Percentiles rank a stretch among this genome's conserved stretches.
phyloP scores from a whole-genome alignment of 2,329 filamentous ascomycete species.

The Fusarium euwallaceae region DNA sequence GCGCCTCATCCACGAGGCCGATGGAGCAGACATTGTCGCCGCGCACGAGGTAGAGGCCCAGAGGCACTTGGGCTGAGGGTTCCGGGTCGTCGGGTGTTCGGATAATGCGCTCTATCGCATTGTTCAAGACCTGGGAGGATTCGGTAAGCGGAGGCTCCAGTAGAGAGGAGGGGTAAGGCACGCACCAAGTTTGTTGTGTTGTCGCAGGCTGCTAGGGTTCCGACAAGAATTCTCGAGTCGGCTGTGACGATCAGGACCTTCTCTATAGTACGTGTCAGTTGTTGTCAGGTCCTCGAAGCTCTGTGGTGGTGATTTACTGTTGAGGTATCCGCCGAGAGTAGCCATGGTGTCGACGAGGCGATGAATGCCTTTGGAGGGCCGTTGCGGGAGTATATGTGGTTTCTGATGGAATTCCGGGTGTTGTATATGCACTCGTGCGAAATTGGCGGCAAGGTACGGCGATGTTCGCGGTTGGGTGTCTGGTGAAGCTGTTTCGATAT shows the following conservation, averaged over 20 bases:
- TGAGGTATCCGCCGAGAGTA: conserved; percentile 59
- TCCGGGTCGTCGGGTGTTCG: conserved; percentile 86
- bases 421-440: background rate
- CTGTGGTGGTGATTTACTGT: conserved; percentile 52
- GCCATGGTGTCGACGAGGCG: conserved; percentile 52
- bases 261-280: conserved; percentile 66
- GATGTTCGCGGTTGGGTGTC: background rate
- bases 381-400: background rate
- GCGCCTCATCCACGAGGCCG: conserved; percentile 87
- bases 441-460: background rate
- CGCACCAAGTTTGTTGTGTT: conserved; percentile 88
- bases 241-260: conserved; percentile 92
- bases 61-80: conserved; percentile 81
- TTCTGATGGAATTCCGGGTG: background rate
- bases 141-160: conserved; percentile 30
- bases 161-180: background rate
- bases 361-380: conserved; percentile 7
- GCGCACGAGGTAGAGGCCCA: conserved; percentile 91
- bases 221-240: conserved; percentile 88
- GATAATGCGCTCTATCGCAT: conserved; percentile 91
- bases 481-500: conserved; percentile 23
- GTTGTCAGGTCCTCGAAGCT: conserved; percentile 8
- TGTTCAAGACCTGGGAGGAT: conserved; percentile 74
- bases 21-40: conserved; percentile 95
- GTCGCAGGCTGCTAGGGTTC: conserved; percentile 87